phyloP scores from a whole-genome alignment of 768 basidiomycete species.

The Pleurotus salmoneostramineus region DNA sequence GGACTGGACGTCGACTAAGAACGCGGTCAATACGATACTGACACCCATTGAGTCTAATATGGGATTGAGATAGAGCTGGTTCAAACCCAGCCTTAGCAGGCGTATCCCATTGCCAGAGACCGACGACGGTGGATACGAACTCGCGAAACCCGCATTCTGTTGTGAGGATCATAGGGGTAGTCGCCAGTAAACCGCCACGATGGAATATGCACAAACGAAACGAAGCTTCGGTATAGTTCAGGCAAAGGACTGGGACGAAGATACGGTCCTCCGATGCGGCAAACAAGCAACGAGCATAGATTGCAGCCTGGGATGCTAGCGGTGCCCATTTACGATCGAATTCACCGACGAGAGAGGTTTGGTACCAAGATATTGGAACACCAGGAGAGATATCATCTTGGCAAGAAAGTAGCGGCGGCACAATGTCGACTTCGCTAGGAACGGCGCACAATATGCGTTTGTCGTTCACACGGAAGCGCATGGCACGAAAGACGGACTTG shows the following conservation, averaged over 20 bases:
- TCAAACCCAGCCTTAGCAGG: not conserved
- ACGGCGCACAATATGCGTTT: not conserved
- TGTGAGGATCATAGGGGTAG: not conserved
- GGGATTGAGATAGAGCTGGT: not conserved
- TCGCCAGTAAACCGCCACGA: conserved; percentile 4
- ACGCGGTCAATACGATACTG: conserved; percentile 3
- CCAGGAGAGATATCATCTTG: not conserved
- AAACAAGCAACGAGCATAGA: conserved; percentile 8
- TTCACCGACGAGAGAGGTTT: conserved; percentile 5
- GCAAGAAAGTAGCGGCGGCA: not conserved
- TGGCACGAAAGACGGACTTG: no score
- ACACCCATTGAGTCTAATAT: not conserved
- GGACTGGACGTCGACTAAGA: not conserved
- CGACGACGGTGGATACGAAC: not conserved
- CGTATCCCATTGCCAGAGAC: conserved; percentile 1
- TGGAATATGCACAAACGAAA: conserved; percentile 8
- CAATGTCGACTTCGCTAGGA: not conserved
- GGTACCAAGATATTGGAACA: conserved; percentile 2
- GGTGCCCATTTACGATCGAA: not conserved
- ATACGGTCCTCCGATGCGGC: conserved; percentile 1
- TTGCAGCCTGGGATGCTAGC: conserved; percentile 6
- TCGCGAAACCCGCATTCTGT: not conserved
- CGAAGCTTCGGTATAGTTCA: not conserved
- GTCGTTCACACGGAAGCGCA: not conserved
- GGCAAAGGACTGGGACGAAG: conserved; percentile 4